These are phyloP conservation scores for Grosmannia huntii DNA, from an alignment of 2,329 filamentous ascomycete species.

Conservation along the genomic window DNA sequence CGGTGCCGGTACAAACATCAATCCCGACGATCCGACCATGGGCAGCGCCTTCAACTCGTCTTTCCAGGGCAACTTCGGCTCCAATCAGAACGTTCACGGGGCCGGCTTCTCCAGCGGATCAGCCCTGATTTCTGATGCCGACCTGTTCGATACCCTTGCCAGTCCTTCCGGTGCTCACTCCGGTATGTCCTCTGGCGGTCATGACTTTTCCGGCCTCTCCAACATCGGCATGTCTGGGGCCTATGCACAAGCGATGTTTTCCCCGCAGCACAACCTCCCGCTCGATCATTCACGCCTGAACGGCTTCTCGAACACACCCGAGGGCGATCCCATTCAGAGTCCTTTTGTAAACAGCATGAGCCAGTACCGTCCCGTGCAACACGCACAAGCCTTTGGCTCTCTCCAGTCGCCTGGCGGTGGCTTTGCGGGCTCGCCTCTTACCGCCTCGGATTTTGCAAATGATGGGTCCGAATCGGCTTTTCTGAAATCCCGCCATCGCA, in stretches of 20 bases:
- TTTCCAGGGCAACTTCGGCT: conserved; percentile 48
- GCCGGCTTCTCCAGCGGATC: conserved; percentile 67
- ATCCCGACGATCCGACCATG: conserved; percentile 78
- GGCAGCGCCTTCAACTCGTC: conserved; percentile 43
- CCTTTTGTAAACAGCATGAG: conserved; percentile 70
- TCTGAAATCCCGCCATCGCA: conserved; percentile 39
- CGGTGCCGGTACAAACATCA: conserved; percentile 46
- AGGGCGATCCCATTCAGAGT: conserved; percentile 83
- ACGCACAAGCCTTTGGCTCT: conserved; percentile 42
- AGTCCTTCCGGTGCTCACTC: conserved; percentile 40
- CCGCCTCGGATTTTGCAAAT: conserved; percentile 32
- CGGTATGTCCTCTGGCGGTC: conserved; percentile 38
- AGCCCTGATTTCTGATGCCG: conserved; percentile 75
- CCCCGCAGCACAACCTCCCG: conserved; percentile 44
- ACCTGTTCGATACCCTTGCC: conserved; percentile 63
- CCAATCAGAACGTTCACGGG: conserved; percentile 41
- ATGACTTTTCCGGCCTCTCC: conserved; percentile 44
- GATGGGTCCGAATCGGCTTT: conserved; percentile 41
- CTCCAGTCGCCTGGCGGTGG: conserved; percentile 37
- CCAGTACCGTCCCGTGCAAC: conserved; percentile 60
- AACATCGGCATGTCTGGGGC: conserved; percentile 38
- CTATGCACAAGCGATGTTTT: conserved; percentile 40
- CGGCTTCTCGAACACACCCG: conserved; percentile 81
- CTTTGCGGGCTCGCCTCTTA: conserved; percentile 36
- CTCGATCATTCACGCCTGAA: conserved; percentile 59